Conservation (phyloP, 1,284 basidiomycete species). For the Naganishia sp. region DNA sequence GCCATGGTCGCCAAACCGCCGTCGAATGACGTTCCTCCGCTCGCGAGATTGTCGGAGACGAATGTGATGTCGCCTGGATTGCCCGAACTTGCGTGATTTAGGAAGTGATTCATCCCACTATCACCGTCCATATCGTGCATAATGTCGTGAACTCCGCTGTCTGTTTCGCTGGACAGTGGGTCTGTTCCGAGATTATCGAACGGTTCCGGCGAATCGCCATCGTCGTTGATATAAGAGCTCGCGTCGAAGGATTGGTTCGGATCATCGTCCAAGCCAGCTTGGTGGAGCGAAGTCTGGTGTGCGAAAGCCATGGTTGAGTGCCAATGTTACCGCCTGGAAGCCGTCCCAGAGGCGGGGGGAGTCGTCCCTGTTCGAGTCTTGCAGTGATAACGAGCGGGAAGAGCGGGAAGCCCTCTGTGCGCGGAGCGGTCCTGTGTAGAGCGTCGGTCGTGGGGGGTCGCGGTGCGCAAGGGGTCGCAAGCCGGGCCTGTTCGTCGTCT, state of each 20-base stretch:
- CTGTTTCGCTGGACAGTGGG: conserved; percentile 8
- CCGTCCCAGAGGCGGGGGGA: too few species aligned
- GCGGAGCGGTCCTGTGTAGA: too few species aligned
- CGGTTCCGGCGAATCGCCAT: conserved; percentile 24
- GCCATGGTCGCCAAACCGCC: background rate
- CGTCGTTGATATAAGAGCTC: conserved; percentile 27
- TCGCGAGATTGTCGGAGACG: conserved; percentile 4
- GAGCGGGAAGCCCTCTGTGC: too few species aligned
- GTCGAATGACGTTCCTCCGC: background rate
- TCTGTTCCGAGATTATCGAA: conserved; percentile 8
- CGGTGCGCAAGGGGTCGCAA: too few species aligned
- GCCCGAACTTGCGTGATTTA: conserved; percentile 2
- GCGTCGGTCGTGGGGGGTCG: too few species aligned
- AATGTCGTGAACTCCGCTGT: conserved; percentile 13
- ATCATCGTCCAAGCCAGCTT: conserved; percentile 13
- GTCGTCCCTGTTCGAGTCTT: too few species aligned
- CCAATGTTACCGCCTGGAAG: too few species aligned
- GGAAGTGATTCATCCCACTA: conserved; percentile 7
- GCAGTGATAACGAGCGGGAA: too few species aligned
- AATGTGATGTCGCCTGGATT: conserved; percentile 21
- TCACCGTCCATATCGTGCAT: conserved; percentile 7
- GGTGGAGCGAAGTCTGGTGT: conserved; percentile 12
- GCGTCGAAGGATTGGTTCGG: conserved; percentile 23
- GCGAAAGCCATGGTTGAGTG: conserved; percentile 8
- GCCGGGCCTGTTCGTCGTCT: too few species aligned